Base-by-base conservation (phyloP, 805 yeast genomes). In the Wickerhamiella shivajii region DNA sequence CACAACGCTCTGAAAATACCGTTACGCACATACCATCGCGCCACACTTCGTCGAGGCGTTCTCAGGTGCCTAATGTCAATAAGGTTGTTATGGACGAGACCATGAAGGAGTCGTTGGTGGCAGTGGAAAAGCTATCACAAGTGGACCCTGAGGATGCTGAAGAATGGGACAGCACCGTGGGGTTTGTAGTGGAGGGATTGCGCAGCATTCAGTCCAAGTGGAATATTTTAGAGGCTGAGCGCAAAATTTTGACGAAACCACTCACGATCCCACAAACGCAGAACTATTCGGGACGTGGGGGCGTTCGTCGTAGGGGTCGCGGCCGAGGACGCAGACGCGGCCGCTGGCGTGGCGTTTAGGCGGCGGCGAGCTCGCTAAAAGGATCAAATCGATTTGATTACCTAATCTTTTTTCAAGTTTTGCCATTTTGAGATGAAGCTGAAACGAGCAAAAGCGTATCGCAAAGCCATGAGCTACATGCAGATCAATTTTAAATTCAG, bases 391-490 rank as follows among this genome's bases (percentile, higher is more conserved):
- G n/a, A n/a, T n/a, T n/a, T n/a, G n/a, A n/a, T n/a, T n/a, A n/a
- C n/a, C n/a, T n/a, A n/a, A n/a, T n/a, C n/a, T n/a, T n/a, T n/a
- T n/a, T n/a, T n/a, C n/a, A n/a, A n/a, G 22, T 17, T 11, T 18
- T 23, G 29, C 6, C 16, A 12, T 6, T 12, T 11, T 4, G 13
- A 11, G 24, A 87, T 87, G 98, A 83, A 93, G 66, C 95, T 87
- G 60, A 87, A 85, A 57, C 69, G 98, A 58, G 93, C 96, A 34
- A 87, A 87, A 56, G 66, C 90, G 1, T 90, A 90, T 57, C 74
- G 87, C 55, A 87, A 87, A 63, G 94, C 81, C 55, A 77, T 90
- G 79, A 71, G 76, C 44, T 76, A 80, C 36, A 77, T 83, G 47
- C 67, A 70, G 44, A 79, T 83, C 52, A 68, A 93, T 5, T 90